Percentiles rank a stretch among this genome's conserved stretches.
These are phyloP conservation scores for Blastobotrys apis DNA, from an alignment of 1,139 yeast species.

Conservation along the genomic window DNA sequence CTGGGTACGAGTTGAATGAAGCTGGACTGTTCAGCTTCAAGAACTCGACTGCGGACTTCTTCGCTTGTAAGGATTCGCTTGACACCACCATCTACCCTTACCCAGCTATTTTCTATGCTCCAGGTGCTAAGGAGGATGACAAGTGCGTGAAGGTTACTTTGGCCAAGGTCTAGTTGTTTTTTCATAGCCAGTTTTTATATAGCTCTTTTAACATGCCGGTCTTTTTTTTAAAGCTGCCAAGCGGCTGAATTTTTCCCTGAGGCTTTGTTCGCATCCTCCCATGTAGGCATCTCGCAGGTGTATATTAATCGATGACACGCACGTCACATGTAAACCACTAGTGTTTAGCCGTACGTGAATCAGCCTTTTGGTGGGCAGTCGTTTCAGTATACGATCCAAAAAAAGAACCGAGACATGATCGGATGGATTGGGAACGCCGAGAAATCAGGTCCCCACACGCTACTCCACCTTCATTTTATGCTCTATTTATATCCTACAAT, in stretches of 20 bases:
- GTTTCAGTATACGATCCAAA: neutral
- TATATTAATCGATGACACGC: no score
- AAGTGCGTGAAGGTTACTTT: neutral
- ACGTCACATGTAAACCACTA: no score
- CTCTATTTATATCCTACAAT: neutral
- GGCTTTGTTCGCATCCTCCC: no score
- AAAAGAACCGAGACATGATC: neutral
- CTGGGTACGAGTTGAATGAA: constrained; percentile 1
- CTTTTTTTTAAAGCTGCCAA: neutral
- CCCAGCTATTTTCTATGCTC: constrained; percentile 3
- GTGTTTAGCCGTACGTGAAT: no score
- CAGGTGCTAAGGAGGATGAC: neutral
- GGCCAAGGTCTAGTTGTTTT: neutral
- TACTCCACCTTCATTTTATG: no score
- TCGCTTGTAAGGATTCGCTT: constrained; percentile 5
- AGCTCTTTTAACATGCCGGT: neutral
- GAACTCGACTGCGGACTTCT: constrained; percentile 9
- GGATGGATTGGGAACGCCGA: neutral
- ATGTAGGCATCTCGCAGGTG: no score
- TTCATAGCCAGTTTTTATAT: neutral
- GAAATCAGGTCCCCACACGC: no score
- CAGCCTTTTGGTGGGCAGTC: no score
- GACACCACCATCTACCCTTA: constrained; percentile 10
- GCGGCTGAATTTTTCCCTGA: no score
- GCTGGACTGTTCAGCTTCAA: neutral